These are phyloP conservation scores for Cunninghamia lanceolata DNA, from an alignment of 75 land plant species.

Conservation along the genomic window DNA sequence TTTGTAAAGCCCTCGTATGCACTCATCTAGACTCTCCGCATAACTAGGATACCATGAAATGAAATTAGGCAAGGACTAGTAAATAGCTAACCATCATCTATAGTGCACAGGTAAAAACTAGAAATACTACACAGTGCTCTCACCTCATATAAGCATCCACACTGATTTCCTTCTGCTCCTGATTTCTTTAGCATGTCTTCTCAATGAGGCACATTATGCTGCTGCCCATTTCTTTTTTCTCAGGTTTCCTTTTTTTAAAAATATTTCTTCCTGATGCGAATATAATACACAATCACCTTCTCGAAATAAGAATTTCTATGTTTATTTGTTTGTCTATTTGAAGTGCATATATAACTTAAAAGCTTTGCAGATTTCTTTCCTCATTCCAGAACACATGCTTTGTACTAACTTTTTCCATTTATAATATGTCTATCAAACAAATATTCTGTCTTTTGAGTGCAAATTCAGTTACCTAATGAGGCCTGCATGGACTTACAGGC, in stretches of 20 bases:
- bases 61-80: not conserved
- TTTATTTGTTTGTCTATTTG: not conserved
- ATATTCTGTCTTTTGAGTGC: not conserved
- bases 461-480: not conserved
- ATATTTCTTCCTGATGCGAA: not conserved
- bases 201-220: not conserved
- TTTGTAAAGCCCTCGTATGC: not conserved
- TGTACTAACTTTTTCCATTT: not conserved
- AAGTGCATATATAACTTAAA: not conserved
- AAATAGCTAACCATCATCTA: not conserved
- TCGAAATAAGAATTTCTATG: not conserved
- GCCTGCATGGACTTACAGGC: constrained; percentile 28
- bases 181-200: not conserved
- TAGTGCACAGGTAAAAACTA: not conserved
- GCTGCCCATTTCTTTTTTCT: not conserved
- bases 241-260: not conserved
- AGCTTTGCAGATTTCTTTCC: not conserved
- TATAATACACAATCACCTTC: not conserved
- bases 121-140: not conserved
- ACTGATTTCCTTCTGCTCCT: not conserved
- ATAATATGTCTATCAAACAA: not conserved
- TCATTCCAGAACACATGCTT: not conserved
- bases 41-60: constrained; percentile 3
- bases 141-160: not conserved
- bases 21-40: not conserved